A percentile compares a stretch with the other conserved stretches of the same genome.
These are phyloP conservation scores for Trichoderma asperelloides DNA, from an alignment of 495 filamentous ascomycete genomes.

Conservation along the genomic window DNA sequence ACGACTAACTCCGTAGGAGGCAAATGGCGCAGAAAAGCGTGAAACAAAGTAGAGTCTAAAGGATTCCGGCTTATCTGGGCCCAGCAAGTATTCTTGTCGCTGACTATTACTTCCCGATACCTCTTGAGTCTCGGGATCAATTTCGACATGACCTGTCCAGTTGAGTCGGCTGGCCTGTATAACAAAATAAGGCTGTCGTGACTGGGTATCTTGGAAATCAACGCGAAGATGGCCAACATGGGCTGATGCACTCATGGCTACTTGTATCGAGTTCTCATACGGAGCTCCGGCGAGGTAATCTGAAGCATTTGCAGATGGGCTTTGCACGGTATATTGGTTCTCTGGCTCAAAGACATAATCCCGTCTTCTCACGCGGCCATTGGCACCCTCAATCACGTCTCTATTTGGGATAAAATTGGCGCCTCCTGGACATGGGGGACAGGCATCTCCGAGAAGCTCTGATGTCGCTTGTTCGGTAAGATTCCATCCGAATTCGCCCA, in stretches of 20 bases:
- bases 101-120: conserved; percentile 24
- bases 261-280: conserved; percentile 16
- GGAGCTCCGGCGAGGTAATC: neutral
- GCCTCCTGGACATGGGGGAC: conserved; percentile 18
- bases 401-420: conserved; percentile 16
- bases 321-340: neutral
- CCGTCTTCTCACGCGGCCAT: conserved; percentile 17
- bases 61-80: conserved; percentile 19
- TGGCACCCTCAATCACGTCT: conserved; percentile 17
- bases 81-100: conserved; percentile 23
- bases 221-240: conserved; percentile 21
- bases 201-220: conserved; percentile 15
- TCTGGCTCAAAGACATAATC: neutral
- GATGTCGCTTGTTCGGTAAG: conserved; percentile 19
- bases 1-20: conserved; percentile 18
- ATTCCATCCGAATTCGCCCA: conserved; percentile 19
- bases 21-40: conserved; percentile 23
- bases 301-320: neutral
- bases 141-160: conserved; percentile 23
- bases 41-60: conserved; percentile 25
- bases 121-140: conserved; percentile 19
- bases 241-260: conserved; percentile 21
- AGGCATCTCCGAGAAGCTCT: neutral
- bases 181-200: conserved; percentile 16
- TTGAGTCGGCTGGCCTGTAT: conserved; percentile 25